Percentiles rank a stretch among this genome's conserved stretches.
Conservation (phyloP, 1,139 yeast species). For the Taphrina confusa region DNA sequence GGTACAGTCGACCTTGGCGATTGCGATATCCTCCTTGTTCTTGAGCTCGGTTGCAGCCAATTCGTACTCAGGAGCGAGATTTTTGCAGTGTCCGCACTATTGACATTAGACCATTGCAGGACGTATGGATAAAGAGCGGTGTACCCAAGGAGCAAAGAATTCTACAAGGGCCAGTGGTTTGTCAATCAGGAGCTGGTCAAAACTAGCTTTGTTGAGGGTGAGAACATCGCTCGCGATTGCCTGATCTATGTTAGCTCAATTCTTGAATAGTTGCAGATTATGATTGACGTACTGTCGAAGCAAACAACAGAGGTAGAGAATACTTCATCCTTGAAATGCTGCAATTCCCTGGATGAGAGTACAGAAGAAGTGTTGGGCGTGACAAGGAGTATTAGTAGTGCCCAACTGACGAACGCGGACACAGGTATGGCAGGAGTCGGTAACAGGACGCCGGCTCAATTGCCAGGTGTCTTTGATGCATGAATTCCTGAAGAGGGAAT, state of each 20-base stretch:
- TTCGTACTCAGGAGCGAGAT: conserved; percentile 85
- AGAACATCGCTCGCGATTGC: conserved; percentile 87
- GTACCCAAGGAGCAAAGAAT: conserved; percentile 95
- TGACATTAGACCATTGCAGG: background rate
- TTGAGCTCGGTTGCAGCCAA: conserved; percentile 77
- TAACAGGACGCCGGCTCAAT: background rate
- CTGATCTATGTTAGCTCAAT: background rate
- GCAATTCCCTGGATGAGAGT: background rate
- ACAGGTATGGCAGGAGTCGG: conserved; percentile 7
- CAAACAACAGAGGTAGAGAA: conserved; percentile 1
- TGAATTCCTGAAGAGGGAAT: too few species aligned
- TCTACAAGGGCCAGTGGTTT: conserved; percentile 87
- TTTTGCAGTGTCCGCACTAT: conserved; percentile 80
- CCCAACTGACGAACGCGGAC: conserved; percentile 3
- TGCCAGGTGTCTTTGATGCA: conserved; percentile 14
- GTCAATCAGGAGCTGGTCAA: conserved; percentile 63
- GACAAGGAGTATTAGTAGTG: conserved; percentile 1
- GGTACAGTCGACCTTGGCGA: conserved; percentile 93
- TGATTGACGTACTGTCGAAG: background rate
- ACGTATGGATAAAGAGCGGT: background rate
- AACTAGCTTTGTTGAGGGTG: conserved; percentile 57
- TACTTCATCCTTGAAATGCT: conserved; percentile 1
- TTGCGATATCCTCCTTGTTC: conserved; percentile 60
- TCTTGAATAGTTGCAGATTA: background rate
- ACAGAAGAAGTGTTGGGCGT: conserved; percentile 11